These are phyloP conservation scores for Volvox africanus DNA, from an alignment of 139 green algal species.

Conservation along the genomic window DNA sequence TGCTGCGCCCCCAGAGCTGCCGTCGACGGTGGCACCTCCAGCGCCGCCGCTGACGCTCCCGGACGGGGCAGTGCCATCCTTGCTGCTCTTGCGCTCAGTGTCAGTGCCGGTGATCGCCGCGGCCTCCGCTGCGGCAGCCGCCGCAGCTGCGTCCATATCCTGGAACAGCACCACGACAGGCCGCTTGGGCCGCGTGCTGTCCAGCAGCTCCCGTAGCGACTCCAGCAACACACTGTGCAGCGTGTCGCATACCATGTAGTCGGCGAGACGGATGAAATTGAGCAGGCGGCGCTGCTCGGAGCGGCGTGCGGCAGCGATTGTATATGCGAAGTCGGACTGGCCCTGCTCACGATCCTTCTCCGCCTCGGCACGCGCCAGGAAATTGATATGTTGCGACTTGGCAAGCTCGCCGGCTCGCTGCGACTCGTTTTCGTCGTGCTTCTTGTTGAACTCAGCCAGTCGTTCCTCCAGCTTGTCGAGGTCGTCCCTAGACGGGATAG, in stretches of 20 bases:
- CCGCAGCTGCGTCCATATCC: slow-evolving; percentile 33
- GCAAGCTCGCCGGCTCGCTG: slow-evolving; percentile 13
- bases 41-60: slow-evolving; percentile 12
- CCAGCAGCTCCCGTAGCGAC: slow-evolving; percentile 67
- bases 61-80: slow-evolving; percentile 6
- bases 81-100: not conserved
- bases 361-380: slow-evolving; percentile 45
- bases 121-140: not conserved
- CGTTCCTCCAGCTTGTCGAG: slow-evolving; percentile 74
- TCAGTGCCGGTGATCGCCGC: slow-evolving; percentile 13
- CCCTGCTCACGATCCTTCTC: slow-evolving; percentile 61
- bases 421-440: slow-evolving; percentile 56
- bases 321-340: slow-evolving; percentile 79
- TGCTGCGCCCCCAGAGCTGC: too few species aligned
- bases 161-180: slow-evolving; percentile 12
- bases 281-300: slow-evolving; percentile 81
- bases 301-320: slow-evolving; percentile 78
- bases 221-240: slow-evolving; percentile 76
- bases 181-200: slow-evolving; percentile 18
- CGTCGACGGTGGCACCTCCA: not conserved
- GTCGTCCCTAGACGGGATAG: slow-evolving; percentile 43
- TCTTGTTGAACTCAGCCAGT: slow-evolving; percentile 68
- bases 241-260: slow-evolving; percentile 86
- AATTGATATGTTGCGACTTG: slow-evolving; percentile 38
- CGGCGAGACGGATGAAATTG: slow-evolving; percentile 80